Percentiles rank a stretch among this genome's conserved stretches.
Conservation (phyloP, 345 rosid genomes). For the Brassica nigra region DNA sequence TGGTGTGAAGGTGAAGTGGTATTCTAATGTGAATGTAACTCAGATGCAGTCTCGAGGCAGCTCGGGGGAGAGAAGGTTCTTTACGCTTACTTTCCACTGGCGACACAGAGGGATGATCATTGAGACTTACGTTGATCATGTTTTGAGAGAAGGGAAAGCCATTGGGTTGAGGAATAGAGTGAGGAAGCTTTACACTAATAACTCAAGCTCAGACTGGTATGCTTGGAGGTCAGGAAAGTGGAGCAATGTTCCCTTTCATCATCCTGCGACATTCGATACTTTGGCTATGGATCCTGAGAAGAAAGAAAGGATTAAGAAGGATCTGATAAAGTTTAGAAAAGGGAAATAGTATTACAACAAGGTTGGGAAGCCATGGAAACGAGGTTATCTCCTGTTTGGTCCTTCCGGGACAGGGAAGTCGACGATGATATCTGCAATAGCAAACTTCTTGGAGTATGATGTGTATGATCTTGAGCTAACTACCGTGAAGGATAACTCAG, state of each 20-base stretch:
- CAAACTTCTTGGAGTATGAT: slow-evolving; percentile 66
- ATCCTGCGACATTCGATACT: slow-evolving; percentile 62
- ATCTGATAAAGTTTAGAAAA: slow-evolving; percentile 49
- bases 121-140: slow-evolving; percentile 37
- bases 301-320: slow-evolving; percentile 51
- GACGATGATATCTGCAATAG: slow-evolving; percentile 67
- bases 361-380: slow-evolving; percentile 75
- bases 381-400: slow-evolving; percentile 44
- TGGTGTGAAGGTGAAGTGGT: slow-evolving; percentile 20
- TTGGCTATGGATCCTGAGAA: slow-evolving; percentile 20
- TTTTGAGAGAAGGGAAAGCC: slow-evolving; percentile 46
- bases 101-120: slow-evolving; percentile 37
- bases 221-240: slow-evolving; percentile 22
- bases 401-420: slow-evolving; percentile 70
- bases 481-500: slow-evolving; percentile 51
- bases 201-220: not conserved
- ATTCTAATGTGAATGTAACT: not conserved
- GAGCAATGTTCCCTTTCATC: slow-evolving; percentile 46
- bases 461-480: slow-evolving; percentile 77
- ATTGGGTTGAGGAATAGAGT: slow-evolving; percentile 39
- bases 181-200: slow-evolving; percentile 50
- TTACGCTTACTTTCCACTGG: slow-evolving; percentile 45
- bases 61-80: slow-evolving; percentile 37
- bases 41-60: not conserved
- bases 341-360: slow-evolving; percentile 56